Base-by-base conservation (phyloP, 2,329 filamentous ascomycete species). In the Parastagonospora avenae region DNA sequence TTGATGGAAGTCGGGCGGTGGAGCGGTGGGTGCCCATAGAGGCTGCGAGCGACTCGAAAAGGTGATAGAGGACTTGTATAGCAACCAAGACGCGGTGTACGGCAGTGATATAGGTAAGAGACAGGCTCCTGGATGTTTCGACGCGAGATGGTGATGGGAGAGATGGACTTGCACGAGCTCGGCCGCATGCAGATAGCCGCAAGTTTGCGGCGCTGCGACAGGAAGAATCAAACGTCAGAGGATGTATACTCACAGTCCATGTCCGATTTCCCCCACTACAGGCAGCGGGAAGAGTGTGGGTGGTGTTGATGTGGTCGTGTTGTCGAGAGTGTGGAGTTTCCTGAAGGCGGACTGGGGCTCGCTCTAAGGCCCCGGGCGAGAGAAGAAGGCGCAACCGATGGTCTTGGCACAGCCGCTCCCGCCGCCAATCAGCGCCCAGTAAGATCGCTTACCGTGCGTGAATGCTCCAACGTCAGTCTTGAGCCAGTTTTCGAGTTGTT, bases 231-330 rank as follows among this genome's bases (percentile, higher is more conserved):
- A 61, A 52, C 62, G 59, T 66, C 66, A 66, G 63, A 74, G 67
- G 64, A 38, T 66, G 62, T 57, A 62, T 65, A 84, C 81, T 82
- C 75, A 85, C 83, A 80, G 77, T 83, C 81, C 82, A 85, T 85
- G 76, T 71, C 76, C 75, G 73, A 76, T 75, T 75, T 77, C 76
- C 78, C 79, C 77, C 71, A 50, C 50, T 54, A 53, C 49, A 42
- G 56, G 57, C 36, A 47, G 52, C 71, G 63, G 64, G 55, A 57
- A 50, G 53, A 60, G 51, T 52, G 57, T 48, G 60, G 57, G 62
- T 59, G 63, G 61, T 67, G 67, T 60, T 54, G 66, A 64, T 65
- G 63, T 65, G 70, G 55, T 54, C 54, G 61, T 59, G 55, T 61
- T 57, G 49, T 66, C 62, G 64, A 62, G 52, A 54, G 52, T 60